Conservation (phyloP, 192 early-diverging fungal species). For the Funneliformis mosseae region DNA sequence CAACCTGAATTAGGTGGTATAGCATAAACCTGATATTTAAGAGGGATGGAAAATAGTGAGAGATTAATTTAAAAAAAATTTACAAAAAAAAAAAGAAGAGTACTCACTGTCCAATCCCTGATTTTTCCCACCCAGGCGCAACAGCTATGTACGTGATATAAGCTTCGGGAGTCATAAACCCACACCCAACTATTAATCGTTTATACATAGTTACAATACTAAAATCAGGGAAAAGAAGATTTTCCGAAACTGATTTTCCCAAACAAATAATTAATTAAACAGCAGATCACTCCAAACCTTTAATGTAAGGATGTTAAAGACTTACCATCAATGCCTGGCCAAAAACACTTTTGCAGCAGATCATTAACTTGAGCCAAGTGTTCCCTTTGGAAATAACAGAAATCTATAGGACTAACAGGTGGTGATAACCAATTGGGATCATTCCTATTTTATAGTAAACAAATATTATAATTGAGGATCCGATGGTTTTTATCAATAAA, state of each 20-base stretch:
- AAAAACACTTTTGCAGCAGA: conserved; percentile 75
- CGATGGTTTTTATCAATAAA: too few relatives aligned
- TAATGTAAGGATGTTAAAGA: neutral
- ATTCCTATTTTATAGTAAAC: conserved; percentile 28
- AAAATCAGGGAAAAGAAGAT: conserved; percentile 80
- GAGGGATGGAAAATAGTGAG: neutral
- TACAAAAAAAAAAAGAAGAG: neutral
- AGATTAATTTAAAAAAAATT: neutral
- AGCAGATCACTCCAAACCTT: neutral
- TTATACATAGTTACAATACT: conserved; percentile 82
- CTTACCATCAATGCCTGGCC: conserved; percentile 85
- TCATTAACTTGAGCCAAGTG: conserved; percentile 77
- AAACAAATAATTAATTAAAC: neutral
- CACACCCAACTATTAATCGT: conserved; percentile 82
- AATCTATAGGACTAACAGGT: conserved; percentile 66
- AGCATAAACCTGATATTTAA: conserved; percentile 66
- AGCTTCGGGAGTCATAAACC: conserved; percentile 88
- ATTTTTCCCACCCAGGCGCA: conserved; percentile 79
- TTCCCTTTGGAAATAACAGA: conserved; percentile 70
- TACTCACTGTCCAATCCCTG: conserved; percentile 76
- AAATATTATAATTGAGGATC: conserved; percentile 6
- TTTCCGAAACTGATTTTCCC: conserved; percentile 68
- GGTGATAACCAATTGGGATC: conserved; percentile 4
- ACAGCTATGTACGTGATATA: conserved; percentile 92
- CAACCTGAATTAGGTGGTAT: conserved; percentile 77